Base-by-base conservation (phyloP, 2,329 filamentous ascomycete species). In the Ophiostoma ulmi region DNA sequence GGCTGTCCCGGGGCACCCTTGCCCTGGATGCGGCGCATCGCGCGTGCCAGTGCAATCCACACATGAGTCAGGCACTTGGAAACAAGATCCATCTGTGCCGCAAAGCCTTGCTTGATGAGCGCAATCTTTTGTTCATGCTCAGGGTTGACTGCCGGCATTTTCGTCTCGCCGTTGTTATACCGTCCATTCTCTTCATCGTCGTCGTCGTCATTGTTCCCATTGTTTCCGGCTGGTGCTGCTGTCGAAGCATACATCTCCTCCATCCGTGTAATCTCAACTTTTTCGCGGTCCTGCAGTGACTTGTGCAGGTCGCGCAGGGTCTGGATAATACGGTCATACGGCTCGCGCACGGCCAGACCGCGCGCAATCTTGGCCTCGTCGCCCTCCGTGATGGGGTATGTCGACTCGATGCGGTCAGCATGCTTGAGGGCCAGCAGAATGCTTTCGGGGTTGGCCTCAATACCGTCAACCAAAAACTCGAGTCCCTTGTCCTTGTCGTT, bases 41-140 rank as follows among this genome's bases (percentile, higher is more conserved):
- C 91, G 68, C 95, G 90, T 81, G 97, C 96, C 72, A 98, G 84
- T 20, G 93, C 93, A 76, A 98, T 96, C 95, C 95, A 99, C 5
- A 93, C 90, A 76, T 93, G 94, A 0, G 95, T 97, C 70, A 99
- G 90, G 1, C 92, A 94, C 75, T 91, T 90, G 61, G 91, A 94
- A 31, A 98, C 85, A 20, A 91, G 83, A 38, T 90, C 88, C 44
- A 90, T 88, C 77, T 97, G 92, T 5, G 86, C 86, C 8, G 88
- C 86, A 76, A 91, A 91, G 13, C 88, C 88, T 72, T 91, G 86
- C 76, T 87, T 84, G 31, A 90, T 84, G 20, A 85, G 84, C 69
- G 85, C 82, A 65, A 88, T 84, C 74, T 90, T 87, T 69, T 88
- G 84, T 75, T 87, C 88, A 68, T 83, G 80, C 70, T 81, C 83